Evolutionary conservation across 345 rosid species (phyloP).

Genomic region (Eutrema heterophyllum): DNA sequence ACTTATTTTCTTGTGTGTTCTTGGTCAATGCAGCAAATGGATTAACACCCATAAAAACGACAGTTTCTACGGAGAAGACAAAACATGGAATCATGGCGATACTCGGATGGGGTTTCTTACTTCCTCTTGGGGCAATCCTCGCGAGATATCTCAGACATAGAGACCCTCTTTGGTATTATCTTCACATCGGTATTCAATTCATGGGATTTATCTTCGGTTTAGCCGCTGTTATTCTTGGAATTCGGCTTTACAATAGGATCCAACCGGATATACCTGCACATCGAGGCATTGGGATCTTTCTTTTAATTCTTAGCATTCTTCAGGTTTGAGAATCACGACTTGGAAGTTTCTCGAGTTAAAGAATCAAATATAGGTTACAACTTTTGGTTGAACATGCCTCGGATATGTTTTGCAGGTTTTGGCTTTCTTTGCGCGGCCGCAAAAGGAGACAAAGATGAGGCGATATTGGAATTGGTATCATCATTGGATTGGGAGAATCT

Average conservation of each 20-base stretch:
- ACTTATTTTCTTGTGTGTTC: neutral
- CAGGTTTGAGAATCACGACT: slow-evolving; percentile 47
- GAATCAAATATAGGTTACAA: neutral
- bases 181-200: slow-evolving; percentile 60
- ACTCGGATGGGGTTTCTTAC: slow-evolving; percentile 73
- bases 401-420: slow-evolving; percentile 42
- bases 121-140: slow-evolving; percentile 71
- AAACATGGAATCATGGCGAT: slow-evolving; percentile 71
- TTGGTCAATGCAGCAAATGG: slow-evolving; percentile 35
- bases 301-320: slow-evolving; percentile 61
- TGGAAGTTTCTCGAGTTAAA: neutral
- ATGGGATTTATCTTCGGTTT: slow-evolving; percentile 65
- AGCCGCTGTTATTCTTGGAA: slow-evolving; percentile 58
- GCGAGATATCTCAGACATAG: slow-evolving; percentile 78
- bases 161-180: slow-evolving; percentile 88
- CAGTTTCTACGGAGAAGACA: slow-evolving; percentile 45
- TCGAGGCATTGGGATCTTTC: slow-evolving; percentile 79
- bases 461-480: slow-evolving; percentile 91
- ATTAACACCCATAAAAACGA: slow-evolving; percentile 29
- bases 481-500: slow-evolving; percentile 71
- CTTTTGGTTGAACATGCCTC: neutral
- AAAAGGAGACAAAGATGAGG: slow-evolving; percentile 64
- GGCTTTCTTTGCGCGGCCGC: slow-evolving; percentile 77
- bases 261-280: slow-evolving; percentile 56
- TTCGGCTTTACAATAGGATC: slow-evolving; percentile 50